Evolutionary conservation across 805 yeast genomes (phyloP).

Genomic region (Yarrowia sp.): DNA sequence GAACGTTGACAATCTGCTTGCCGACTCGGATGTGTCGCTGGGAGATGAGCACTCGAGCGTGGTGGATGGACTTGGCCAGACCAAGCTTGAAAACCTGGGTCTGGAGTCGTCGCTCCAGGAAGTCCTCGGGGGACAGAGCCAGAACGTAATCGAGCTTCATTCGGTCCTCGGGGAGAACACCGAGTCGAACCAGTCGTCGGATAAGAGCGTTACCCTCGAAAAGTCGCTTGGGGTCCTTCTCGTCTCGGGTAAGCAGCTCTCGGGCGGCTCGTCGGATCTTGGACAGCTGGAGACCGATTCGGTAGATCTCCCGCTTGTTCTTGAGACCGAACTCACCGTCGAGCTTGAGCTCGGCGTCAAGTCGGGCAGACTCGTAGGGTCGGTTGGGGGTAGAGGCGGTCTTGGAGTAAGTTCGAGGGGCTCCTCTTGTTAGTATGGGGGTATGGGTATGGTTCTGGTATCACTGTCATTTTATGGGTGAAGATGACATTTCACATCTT

Average conservation of each 20-base stretch:
- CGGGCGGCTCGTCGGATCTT: constrained; percentile 99
- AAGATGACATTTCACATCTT: too few species aligned
- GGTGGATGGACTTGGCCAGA: constrained; percentile 98
- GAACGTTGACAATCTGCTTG: constrained; percentile 97
- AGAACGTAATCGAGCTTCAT: constrained; percentile 99
- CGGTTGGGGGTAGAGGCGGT: constrained; percentile 99
- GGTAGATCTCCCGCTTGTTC: constrained; percentile 99
- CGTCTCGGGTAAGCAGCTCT: constrained; percentile 99
- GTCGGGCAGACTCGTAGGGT: constrained; percentile 99
- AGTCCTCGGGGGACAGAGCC: constrained; percentile 97
- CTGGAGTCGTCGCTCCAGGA: constrained; percentile 99
- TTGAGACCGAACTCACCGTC: constrained; percentile 99
- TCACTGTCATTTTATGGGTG: background rate
- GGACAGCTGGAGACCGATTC: constrained; percentile 98
- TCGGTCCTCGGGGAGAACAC: constrained; percentile 98
- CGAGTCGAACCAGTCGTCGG: constrained; percentile 98
- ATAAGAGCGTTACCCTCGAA: constrained; percentile 99
- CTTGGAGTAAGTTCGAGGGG: constrained; percentile 99
- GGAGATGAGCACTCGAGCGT: constrained; percentile 97
- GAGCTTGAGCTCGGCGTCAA: constrained; percentile 98
- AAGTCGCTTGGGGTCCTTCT: constrained; percentile 99
- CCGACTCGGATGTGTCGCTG: constrained; percentile 99
- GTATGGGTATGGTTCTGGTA: background rate
- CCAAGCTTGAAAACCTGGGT: constrained; percentile 99
- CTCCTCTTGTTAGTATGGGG: constrained; percentile 53